Evolutionary conservation across 73 alveolate genomes (phyloP).

Genomic region (Durusdinium trenchii): DNA sequence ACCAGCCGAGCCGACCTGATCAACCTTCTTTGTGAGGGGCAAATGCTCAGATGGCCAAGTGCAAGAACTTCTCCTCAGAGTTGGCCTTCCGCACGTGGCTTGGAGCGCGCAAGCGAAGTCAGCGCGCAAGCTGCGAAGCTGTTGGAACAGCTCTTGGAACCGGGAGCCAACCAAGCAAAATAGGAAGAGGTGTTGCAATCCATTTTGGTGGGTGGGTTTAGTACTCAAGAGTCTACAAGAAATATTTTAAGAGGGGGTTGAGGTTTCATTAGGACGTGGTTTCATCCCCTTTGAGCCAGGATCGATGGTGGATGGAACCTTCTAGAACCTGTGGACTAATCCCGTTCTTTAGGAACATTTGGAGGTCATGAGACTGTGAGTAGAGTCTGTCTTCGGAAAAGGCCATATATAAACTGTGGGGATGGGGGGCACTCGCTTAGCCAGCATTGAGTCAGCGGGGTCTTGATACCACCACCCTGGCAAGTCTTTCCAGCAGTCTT

Average conservation of each 20-base stretch:
- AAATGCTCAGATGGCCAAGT: slow-evolving; percentile 41
- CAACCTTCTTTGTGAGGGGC: slow-evolving; percentile 16
- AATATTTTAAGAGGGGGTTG: background rate
- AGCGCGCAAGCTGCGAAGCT: background rate
- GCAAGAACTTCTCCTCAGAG: slow-evolving; percentile 77
- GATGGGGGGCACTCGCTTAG: background rate
- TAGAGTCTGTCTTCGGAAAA: background rate
- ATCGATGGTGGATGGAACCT: too few species aligned
- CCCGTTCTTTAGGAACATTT: background rate
- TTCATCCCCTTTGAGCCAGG: background rate
- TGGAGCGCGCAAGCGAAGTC: background rate
- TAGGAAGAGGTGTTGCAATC: background rate
- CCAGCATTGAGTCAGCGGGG: background rate
- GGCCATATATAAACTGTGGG: background rate
- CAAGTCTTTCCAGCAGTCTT: too few species aligned
- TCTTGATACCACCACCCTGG: background rate
- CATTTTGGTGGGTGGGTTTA: background rate
- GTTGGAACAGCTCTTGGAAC: background rate
- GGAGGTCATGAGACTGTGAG: background rate
- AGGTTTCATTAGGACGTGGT: background rate
- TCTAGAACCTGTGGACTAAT: background rate
- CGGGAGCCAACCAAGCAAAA: background rate
- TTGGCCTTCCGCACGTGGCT: slow-evolving; percentile 22
- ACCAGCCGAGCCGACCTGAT: too few species aligned
- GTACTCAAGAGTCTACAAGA: background rate